Evolutionary conservation across 2,329 filamentous ascomycete genomes (phyloP), one percentile per base, ranked within the genome.

Genomic region (Calonectria henricotiae): DNA sequence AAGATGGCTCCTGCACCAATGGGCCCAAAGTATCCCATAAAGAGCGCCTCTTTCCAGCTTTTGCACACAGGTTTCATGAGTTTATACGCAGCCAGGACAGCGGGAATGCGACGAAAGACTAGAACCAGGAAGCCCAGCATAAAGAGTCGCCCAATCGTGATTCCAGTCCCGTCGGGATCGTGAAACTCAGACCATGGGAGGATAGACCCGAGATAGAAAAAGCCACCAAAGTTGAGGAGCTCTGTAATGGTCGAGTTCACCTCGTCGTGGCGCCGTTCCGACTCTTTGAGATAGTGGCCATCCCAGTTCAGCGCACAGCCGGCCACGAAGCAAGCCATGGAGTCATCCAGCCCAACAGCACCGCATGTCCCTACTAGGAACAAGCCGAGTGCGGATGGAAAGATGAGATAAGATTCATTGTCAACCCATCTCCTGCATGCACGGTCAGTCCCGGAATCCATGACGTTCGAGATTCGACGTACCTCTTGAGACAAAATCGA

Each of bases 1-100:
- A 94, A 95, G 25, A 94, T 87, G 1, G 93, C 92, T 25, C 91
- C 92, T 9, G 93, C 92, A 3, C 93, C 93, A 61, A 95, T 94
- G 0, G 93, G 93, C 0, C 93, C 93, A 75, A 95, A 95, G 71
- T 90, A 89, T 0, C 89, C 89, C 86, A 90, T 88, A 69, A 90
- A 90, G 1, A 90, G 75, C 0, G 88, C 89, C 70, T 90, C 88
- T 73, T 86, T 87, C 85, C 85, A 89, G 74, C 83, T 80, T 13
- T 83, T 83, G 71, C 86, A 85, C 0, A 86, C 82, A 0, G 80
- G 79, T 0, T 85, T 86, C 85, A 89, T 88, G 25, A 89, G 81
- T 72, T 86, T 87, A 77, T 89, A 89, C 3, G 82, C 81, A 32
- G 86, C 65, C 61, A 90, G 78, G 15, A 90, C 84, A 7, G 87